Percentiles rank a stretch among this genome's conserved stretches.
These are phyloP conservation scores for Boletus barrowsii DNA, from an alignment of 768 basidiomycete species.

Conservation along the genomic window DNA sequence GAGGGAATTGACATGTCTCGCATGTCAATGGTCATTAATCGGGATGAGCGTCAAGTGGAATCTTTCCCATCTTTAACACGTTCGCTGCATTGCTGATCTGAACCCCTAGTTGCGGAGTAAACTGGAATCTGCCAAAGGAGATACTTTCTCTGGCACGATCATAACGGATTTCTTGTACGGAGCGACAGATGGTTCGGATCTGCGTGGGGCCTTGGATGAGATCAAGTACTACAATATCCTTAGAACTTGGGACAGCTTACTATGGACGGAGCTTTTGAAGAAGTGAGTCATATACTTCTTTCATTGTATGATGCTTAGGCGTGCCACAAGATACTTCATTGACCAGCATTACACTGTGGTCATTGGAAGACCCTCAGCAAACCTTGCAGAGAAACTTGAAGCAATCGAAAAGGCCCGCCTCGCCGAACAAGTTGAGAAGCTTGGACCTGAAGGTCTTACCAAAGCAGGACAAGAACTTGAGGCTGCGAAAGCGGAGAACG, in stretches of 20 bases:
- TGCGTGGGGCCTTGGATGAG: conserved; percentile 72
- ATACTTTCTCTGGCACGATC: conserved; percentile 69
- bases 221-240: conserved; percentile 68
- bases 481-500: conserved; percentile 84
- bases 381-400: conserved; percentile 76
- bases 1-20: conserved; percentile 88
- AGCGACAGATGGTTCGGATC: conserved; percentile 73
- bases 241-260: conserved; percentile 64
- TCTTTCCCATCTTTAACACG: neutral
- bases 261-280: conserved; percentile 76
- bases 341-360: conserved; percentile 72
- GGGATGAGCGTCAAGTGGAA: conserved; percentile 82
- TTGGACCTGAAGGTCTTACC: conserved; percentile 81
- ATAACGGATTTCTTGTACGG: conserved; percentile 89
- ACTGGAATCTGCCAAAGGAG: conserved; percentile 79
- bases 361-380: conserved; percentile 84
- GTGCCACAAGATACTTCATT: conserved; percentile 65
- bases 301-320: conserved; percentile 8
- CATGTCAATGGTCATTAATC: conserved; percentile 80
- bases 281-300: conserved; percentile 47
- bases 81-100: conserved; percentile 1
- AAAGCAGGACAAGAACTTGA: conserved; percentile 66
- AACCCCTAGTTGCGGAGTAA: conserved; percentile 67
- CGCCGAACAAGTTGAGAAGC: conserved; percentile 57
- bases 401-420: conserved; percentile 77